Evolutionary conservation across 345 rosid species (phyloP).

Genomic region (Angophora floribunda): DNA sequence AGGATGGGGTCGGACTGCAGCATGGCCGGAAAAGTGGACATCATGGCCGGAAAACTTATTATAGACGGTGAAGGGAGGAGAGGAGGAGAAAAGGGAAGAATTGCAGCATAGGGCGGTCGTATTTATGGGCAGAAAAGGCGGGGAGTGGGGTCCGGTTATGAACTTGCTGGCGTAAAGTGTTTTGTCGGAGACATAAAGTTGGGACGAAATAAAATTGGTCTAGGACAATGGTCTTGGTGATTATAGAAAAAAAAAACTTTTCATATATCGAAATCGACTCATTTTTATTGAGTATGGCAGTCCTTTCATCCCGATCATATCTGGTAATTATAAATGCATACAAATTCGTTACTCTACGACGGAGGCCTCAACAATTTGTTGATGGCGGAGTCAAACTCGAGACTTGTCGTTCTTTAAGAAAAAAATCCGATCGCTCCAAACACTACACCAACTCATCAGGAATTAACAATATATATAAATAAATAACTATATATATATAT

Average conservation of each 20-base stretch:
- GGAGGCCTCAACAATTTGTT: background rate
- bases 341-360: background rate
- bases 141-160: conserved; percentile 5
- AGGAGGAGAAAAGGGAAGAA: conserved; percentile 88
- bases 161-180: background rate
- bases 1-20: conserved; percentile 18
- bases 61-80: conserved; percentile 14
- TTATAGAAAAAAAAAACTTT: background rate
- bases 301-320: background rate
- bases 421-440: background rate
- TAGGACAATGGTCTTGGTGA: background rate
- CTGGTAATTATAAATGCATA: background rate
- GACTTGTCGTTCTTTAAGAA: background rate
- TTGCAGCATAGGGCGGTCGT: conserved; percentile 41
- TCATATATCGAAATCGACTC: background rate
- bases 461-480: too few species aligned
- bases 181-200: background rate
- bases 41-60: conserved; percentile 18
- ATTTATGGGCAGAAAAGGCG: conserved; percentile 32
- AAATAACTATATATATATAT: too few species aligned
- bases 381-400: background rate
- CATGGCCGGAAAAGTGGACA: conserved; percentile 41
- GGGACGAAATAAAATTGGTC: background rate
- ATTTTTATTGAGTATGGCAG: background rate
- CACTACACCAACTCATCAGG: background rate